These are phyloP conservation scores for Komagataella kurtzmanii DNA, from an alignment of 805 yeast species.

Conservation along the genomic window DNA sequence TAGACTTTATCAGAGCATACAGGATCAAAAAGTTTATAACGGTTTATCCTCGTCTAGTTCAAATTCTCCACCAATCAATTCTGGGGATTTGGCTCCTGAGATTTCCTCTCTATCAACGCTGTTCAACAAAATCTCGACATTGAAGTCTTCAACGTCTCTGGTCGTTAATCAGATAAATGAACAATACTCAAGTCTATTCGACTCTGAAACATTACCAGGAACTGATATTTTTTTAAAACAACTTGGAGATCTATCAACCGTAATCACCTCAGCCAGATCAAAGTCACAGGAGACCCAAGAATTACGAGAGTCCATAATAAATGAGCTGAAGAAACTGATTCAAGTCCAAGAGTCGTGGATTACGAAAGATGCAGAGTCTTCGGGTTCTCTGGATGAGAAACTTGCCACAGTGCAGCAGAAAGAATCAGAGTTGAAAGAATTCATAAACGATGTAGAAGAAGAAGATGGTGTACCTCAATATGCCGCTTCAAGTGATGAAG, in stretches of 20 bases:
- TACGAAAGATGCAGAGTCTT: constrained; percentile 8
- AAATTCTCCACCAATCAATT: neutral
- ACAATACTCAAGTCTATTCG: constrained; percentile 12
- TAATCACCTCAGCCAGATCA: constrained; percentile 1
- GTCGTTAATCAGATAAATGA: constrained; percentile 9
- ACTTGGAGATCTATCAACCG: constrained; percentile 7
- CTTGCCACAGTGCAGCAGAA: constrained; percentile 13
- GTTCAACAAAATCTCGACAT: constrained; percentile 11
- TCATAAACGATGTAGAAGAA: constrained; percentile 6
- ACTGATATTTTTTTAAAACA: constrained; percentile 15
- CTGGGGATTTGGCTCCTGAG: constrained; percentile 11
- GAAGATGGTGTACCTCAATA: constrained; percentile 8
- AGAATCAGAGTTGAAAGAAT: constrained; percentile 6
- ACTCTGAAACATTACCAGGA: constrained; percentile 17
- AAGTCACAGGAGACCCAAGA: constrained; percentile 6
- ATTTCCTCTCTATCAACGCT: constrained; percentile 11
- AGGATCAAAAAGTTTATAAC: neutral
- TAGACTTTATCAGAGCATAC: neutral
- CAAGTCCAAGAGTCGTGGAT: constrained; percentile 13
- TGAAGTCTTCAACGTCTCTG: constrained; percentile 9
- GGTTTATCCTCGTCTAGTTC: neutral
- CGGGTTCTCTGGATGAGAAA: constrained; percentile 7
- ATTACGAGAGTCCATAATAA: constrained; percentile 11
- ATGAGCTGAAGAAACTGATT: constrained; percentile 14
- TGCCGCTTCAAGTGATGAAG: constrained; percentile 5